phyloP scores from a whole-genome alignment of 192 early-diverging fungal species.

The Coemansia sp. region DNA sequence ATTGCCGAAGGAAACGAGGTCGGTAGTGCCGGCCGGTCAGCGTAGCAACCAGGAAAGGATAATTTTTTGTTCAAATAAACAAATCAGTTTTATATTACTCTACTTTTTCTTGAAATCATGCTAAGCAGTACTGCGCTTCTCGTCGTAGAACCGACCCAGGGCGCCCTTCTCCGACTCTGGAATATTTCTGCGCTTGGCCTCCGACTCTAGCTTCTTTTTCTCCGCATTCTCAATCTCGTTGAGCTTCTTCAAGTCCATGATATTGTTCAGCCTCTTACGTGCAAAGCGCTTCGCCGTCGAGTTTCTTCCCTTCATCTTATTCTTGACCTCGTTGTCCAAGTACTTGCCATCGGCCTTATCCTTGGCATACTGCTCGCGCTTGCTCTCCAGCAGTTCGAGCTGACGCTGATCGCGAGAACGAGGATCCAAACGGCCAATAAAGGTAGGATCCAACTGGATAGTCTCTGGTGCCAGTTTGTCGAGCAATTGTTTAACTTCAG shows the following conservation, averaged over 20 bases:
- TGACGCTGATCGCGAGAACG: constrained; percentile 40
- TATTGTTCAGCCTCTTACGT: constrained; percentile 77
- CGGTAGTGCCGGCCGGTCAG: not conserved
- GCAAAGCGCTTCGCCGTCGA: constrained; percentile 74
- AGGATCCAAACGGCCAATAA: constrained; percentile 78
- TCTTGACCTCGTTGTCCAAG: constrained; percentile 36
- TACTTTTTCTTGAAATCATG: not conserved
- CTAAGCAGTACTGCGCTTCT: constrained; percentile 27
- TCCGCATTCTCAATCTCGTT: constrained; percentile 37
- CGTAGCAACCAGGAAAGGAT: not conserved
- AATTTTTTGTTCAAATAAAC: not conserved
- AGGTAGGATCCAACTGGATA: constrained; percentile 80
- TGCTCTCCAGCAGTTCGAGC: constrained; percentile 12
- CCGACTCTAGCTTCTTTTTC: constrained; percentile 19
- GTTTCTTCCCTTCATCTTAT: constrained; percentile 51
- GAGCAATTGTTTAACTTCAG: constrained; percentile 82
- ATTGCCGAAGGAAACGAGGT: constrained; percentile 31
- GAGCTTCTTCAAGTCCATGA: constrained; percentile 68
- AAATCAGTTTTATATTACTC: too few relatives aligned
- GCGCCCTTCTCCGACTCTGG: constrained; percentile 45
- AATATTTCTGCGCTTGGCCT: constrained; percentile 17
- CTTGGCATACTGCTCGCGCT: constrained; percentile 16
- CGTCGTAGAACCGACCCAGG: constrained; percentile 32
- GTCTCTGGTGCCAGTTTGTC: constrained; percentile 96
- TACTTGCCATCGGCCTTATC: constrained; percentile 33